phyloP scores from a whole-genome alignment of 805 yeast species.

The Kurtzmaniella fragi region DNA sequence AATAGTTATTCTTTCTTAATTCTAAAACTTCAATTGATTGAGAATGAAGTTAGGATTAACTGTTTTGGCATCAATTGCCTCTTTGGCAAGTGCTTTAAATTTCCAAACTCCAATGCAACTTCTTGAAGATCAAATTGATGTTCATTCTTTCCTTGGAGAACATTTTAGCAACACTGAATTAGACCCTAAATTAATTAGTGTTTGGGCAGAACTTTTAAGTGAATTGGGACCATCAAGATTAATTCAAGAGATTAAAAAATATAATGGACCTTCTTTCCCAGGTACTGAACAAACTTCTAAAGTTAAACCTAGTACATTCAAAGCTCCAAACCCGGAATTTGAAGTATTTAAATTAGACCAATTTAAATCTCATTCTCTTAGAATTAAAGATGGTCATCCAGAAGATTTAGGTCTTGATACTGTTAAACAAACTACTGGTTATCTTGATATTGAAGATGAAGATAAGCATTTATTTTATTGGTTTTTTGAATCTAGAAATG shows the following conservation, averaged over 20 bases:
- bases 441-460: slow-evolving; percentile 28
- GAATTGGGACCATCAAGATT: slow-evolving; percentile 3
- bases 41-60: too few species aligned
- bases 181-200: not conserved
- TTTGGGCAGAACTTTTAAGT: slow-evolving; percentile 1
- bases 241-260: slow-evolving; percentile 1
- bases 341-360: slow-evolving; percentile 8
- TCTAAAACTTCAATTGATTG: too few species aligned
- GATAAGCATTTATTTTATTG: slow-evolving; percentile 85
- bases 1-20: too few species aligned
- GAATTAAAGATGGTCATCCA: slow-evolving; percentile 29
- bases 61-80: too few species aligned
- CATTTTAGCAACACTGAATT: too few species aligned
- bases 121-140: too few species aligned
- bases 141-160: too few species aligned
- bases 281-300: slow-evolving; percentile 1
- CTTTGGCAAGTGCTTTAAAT: too few species aligned
- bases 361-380: slow-evolving; percentile 21
- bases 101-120: too few species aligned
- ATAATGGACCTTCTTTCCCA: slow-evolving; percentile 2
- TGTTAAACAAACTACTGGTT: slow-evolving; percentile 35
- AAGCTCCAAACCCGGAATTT: slow-evolving; percentile 1
- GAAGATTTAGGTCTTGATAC: slow-evolving; percentile 32
- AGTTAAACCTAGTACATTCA: not conserved
- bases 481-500: slow-evolving; percentile 89